Evolutionary conservation across 1,284 basidiomycete genomes (phyloP).

Genomic region (Chalciporus sp.): DNA sequence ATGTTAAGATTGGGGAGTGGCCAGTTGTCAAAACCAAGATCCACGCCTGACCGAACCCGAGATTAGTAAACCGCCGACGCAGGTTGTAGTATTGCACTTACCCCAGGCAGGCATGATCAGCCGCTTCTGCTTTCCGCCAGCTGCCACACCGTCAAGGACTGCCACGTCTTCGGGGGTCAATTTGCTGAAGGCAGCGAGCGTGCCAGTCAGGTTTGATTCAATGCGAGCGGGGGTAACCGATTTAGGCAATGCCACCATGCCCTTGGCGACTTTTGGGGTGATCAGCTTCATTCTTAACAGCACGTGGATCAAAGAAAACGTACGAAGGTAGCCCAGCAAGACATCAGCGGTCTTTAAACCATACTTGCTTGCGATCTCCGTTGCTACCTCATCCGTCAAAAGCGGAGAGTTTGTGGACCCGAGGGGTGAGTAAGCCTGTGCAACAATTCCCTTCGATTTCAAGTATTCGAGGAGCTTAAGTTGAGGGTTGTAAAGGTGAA

Average conservation of each 20-base stretch:
- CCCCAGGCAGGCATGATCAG: conserved; percentile 70
- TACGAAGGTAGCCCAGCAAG: conserved; percentile 67
- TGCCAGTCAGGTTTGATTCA: conserved; percentile 63
- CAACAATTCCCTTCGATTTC: conserved; percentile 67
- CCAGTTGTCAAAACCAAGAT: conserved; percentile 75
- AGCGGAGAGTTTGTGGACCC: conserved; percentile 75
- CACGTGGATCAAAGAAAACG: conserved; percentile 26
- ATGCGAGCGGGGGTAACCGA: conserved; percentile 79
- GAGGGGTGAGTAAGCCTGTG: conserved; percentile 85
- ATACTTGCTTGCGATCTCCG: conserved; percentile 67
- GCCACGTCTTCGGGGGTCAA: conserved; percentile 64
- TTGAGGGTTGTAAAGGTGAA: conserved; percentile 80
- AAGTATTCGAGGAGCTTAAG: conserved; percentile 71
- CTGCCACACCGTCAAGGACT: conserved; percentile 65
- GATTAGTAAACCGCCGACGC: conserved; percentile 9
- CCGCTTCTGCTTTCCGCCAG: conserved; percentile 72
- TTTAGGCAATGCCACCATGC: conserved; percentile 72
- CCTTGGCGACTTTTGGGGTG: conserved; percentile 54
- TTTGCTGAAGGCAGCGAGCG: conserved; percentile 49
- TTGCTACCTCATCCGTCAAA: conserved; percentile 67
- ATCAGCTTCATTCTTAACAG: neutral
- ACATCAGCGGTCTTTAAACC: conserved; percentile 61
- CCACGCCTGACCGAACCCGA: conserved; percentile 52
- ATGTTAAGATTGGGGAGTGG: conserved; percentile 19
- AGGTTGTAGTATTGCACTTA: conserved; percentile 35